Evolutionary conservation across 1,284 basidiomycete species (phyloP).

Genomic region (Fistulinella staudtii): DNA sequence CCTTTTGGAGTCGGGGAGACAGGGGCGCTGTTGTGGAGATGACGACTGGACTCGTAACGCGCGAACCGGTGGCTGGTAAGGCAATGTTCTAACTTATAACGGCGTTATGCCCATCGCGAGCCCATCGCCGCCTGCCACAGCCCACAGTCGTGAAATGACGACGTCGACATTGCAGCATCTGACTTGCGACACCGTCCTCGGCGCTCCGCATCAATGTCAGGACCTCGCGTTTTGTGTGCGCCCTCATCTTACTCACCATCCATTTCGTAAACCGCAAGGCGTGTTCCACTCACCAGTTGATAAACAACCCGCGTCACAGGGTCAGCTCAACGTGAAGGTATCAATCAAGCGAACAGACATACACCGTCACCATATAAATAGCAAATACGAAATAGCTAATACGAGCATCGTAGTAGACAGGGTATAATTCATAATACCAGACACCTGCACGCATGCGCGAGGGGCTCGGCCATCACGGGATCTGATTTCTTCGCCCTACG

Average conservation of each 20-base stretch:
- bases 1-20: slow-evolving; percentile 1
- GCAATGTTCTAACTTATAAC: slow-evolving; percentile 1
- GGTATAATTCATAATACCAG: not conserved
- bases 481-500: slow-evolving; percentile 8
- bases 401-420: too few relatives aligned
- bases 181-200: not conserved
- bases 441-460: not conserved
- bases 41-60: not conserved
- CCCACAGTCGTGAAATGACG: not conserved
- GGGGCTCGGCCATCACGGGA: not conserved
- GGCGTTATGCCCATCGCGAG: not conserved
- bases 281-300: too few relatives aligned
- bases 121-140: not conserved
- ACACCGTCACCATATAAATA: too few relatives aligned
- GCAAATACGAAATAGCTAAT: too few relatives aligned
- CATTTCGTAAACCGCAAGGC: not conserved
- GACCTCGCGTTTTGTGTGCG: not conserved
- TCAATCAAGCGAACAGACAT: too few relatives aligned
- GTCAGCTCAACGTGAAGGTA: too few relatives aligned
- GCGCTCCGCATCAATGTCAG: not conserved
- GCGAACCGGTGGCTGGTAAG: slow-evolving; percentile 1
- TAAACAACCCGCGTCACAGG: too few relatives aligned
- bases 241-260: not conserved
- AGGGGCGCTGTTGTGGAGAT: slow-evolving; percentile 4
- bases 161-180: not conserved